Percentiles rank a stretch among this genome's conserved stretches.
Conservation (phyloP, 441 rosid genomes). For the Aleurites moluccanus region DNA sequence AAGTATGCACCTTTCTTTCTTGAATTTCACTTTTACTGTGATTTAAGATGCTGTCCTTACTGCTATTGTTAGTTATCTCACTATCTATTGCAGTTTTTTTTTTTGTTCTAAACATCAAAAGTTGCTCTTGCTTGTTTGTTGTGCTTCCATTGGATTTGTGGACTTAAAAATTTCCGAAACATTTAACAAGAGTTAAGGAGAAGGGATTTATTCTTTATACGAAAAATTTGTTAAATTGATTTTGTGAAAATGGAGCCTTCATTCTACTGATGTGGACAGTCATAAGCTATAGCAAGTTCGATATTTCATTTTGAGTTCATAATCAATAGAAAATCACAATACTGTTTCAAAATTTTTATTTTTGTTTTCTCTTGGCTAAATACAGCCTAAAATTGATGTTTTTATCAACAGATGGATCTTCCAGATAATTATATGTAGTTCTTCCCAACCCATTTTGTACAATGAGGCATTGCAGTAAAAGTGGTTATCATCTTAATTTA, state of each 20-base stretch:
- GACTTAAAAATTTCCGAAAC: constrained; percentile 1
- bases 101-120: not conserved
- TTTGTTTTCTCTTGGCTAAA: constrained; percentile 4
- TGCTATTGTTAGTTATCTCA: constrained; percentile 9
- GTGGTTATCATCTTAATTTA: not conserved
- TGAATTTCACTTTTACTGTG: constrained; percentile 14
- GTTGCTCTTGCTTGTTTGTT: not conserved
- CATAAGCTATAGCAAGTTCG: not conserved
- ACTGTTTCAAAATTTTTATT: not conserved
- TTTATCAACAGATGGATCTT: not conserved
- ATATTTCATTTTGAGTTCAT: not conserved
- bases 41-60: constrained; percentile 8
- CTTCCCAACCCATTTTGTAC: not conserved
- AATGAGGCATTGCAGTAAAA: not conserved
- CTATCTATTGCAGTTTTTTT: constrained; percentile 2
- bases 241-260: not conserved
- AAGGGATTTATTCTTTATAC: not conserved
- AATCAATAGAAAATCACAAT: not conserved
- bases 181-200: not conserved
- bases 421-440: not conserved
- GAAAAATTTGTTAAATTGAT: not conserved
- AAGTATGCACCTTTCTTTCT: constrained; percentile 9
- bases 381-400: not conserved
- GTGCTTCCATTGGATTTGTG: constrained; percentile 12
- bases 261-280: not conserved